Percentiles rank a stretch among this genome's conserved stretches.
Evolutionary conservation across 352 stramenopile genomes (phyloP).

Genomic region (Phytophthora pseudosyringae): DNA sequence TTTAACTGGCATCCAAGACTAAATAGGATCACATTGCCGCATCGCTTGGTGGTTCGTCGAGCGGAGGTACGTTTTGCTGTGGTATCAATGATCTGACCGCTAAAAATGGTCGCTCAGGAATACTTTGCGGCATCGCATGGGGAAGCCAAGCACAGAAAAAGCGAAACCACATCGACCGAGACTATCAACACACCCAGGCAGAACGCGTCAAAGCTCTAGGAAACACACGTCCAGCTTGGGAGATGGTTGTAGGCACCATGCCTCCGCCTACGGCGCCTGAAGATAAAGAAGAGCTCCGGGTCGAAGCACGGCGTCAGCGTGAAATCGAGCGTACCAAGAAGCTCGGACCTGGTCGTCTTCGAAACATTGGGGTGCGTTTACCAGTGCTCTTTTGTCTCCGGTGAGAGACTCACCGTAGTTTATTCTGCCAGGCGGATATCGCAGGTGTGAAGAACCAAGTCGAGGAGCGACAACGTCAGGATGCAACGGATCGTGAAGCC

Average conservation of each 20-base stretch:
- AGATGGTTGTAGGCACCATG: constrained; percentile 37
- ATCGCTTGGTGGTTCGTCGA: not conserved
- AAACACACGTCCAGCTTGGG: not conserved
- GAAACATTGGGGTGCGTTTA: constrained; percentile 64
- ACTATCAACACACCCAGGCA: not conserved
- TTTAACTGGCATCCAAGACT: constrained; percentile 5
- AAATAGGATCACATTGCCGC: not conserved
- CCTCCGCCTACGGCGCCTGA: constrained; percentile 31
- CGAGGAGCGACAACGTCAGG: constrained; percentile 65
- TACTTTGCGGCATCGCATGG: constrained; percentile 27
- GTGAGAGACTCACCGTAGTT: constrained; percentile 2
- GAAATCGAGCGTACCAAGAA: constrained; percentile 78
- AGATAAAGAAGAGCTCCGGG: constrained; percentile 53
- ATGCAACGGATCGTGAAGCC: constrained; percentile 46
- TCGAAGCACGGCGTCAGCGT: constrained; percentile 65
- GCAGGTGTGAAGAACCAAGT: constrained; percentile 78
- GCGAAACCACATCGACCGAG: constrained; percentile 21
- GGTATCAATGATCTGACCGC: not conserved
- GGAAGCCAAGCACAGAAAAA: not conserved
- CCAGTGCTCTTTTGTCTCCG: not conserved
- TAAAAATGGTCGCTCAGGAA: constrained; percentile 28
- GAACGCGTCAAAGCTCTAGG: not conserved
- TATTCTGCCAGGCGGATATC: constrained; percentile 63
- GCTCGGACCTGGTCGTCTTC: constrained; percentile 64
- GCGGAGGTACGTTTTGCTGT: not conserved